phyloP scores from a whole-genome alignment of 148 eudicot species.

The Fagopyrum tataricum region DNA sequence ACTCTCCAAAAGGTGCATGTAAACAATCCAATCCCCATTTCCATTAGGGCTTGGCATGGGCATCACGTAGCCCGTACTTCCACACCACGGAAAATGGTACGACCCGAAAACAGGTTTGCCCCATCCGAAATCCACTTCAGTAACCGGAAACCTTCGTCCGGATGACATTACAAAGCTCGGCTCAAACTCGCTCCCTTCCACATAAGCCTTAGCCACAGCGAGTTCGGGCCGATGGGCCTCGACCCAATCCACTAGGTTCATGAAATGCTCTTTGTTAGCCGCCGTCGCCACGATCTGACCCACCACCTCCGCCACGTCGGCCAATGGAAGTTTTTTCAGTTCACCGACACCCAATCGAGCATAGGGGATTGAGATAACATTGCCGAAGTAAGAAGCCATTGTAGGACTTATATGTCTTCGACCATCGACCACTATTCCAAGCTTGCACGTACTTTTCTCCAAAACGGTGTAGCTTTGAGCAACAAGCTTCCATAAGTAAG shows the following conservation, averaged over 20 bases:
- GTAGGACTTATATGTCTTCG: conserved; percentile 30
- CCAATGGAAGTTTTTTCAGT: conserved; percentile 31
- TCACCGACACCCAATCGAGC: conserved; percentile 29
- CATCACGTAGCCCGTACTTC: conserved; percentile 65
- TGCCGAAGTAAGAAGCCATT: conserved; percentile 47
- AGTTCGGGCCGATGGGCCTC: conserved; percentile 57
- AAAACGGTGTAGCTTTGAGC: conserved; percentile 18
- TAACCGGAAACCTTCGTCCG: conserved; percentile 48
- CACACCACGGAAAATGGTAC: conserved; percentile 72
- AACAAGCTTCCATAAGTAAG: conserved; percentile 61
- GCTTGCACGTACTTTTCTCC: conserved; percentile 21
- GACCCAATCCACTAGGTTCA: conserved; percentile 67
- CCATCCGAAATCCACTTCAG: conserved; percentile 73
- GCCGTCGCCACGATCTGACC: conserved; percentile 34
- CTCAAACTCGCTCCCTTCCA: conserved; percentile 27
- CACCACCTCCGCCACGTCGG: conserved; percentile 27
- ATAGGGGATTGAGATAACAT: conserved; percentile 54
- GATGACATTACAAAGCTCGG: conserved; percentile 63
- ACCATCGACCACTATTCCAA: conserved; percentile 78
- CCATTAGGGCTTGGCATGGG: conserved; percentile 55
- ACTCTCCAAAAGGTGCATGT: conserved; percentile 45
- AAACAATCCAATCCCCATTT: conserved; percentile 76
- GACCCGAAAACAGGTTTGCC: conserved; percentile 60
- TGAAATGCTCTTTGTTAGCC: conserved; percentile 47
- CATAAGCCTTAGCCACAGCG: conserved; percentile 37